These are phyloP conservation scores for Diaporthe vaccinii DNA, from an alignment of 2,329 filamentous ascomycete genomes.

Conservation along the genomic window DNA sequence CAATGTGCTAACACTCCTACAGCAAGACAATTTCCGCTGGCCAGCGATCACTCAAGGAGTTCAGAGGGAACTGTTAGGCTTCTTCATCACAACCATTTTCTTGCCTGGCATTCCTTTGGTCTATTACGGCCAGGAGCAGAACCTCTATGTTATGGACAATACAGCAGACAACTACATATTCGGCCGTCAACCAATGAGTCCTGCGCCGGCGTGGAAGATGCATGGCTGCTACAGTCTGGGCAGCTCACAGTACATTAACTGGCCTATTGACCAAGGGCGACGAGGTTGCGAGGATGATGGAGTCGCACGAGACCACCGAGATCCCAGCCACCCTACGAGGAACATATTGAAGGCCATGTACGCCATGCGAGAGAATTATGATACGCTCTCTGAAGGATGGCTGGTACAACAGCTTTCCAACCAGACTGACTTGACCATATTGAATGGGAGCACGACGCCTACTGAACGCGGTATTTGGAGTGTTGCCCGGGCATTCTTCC, in stretches of 20 bases:
- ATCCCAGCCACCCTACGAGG: conserved; percentile 71
- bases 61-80: conserved; percentile 67
- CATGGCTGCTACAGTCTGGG: conserved; percentile 72
- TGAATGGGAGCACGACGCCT: conserved; percentile 51
- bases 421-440: conserved; percentile 53
- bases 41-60: conserved; percentile 69
- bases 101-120: conserved; percentile 72
- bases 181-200: conserved; percentile 72
- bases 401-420: conserved; percentile 68
- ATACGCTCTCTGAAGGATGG: conserved; percentile 71
- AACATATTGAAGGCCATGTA: conserved; percentile 74
- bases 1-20: background rate
- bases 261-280: conserved; percentile 65
- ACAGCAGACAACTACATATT: conserved; percentile 74
- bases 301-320: conserved; percentile 71
- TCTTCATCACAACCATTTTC: conserved; percentile 70
- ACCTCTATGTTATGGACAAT: conserved; percentile 71
- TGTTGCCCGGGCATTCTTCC: conserved; percentile 64
- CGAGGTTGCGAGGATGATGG: conserved; percentile 67
- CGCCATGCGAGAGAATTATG: conserved; percentile 66
- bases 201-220: conserved; percentile 71
- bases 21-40: conserved; percentile 75
- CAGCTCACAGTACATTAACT: conserved; percentile 67
- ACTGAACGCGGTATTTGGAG: conserved; percentile 68
- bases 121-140: conserved; percentile 75